These are phyloP conservation scores for Oryza longistaminata DNA, from an alignment of 176 grass and related monocot species.

Conservation along the genomic window DNA sequence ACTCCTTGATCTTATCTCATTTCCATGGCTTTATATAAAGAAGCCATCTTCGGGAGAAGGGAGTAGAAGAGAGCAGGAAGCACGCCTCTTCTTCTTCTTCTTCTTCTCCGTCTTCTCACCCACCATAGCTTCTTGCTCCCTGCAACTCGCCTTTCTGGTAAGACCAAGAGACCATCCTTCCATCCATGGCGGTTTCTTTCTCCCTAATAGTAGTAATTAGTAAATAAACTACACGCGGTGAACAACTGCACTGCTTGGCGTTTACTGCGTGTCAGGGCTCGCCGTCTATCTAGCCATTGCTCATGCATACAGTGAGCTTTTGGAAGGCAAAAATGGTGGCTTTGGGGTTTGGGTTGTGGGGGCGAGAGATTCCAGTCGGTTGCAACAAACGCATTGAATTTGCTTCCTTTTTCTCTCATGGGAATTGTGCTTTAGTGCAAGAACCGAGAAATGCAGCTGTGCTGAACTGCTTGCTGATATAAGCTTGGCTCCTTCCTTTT, in stretches of 20 bases:
- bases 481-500: not conserved
- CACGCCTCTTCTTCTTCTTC: not conserved
- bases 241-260: not conserved
- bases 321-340: not conserved
- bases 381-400: slow-evolving; percentile 61
- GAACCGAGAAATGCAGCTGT: not conserved
- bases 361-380: slow-evolving; percentile 29
- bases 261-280: slow-evolving; percentile 13
- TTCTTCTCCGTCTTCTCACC: not conserved
- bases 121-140: slow-evolving; percentile 11
- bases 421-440: not conserved
- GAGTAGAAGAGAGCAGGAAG: not conserved
- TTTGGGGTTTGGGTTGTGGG: not conserved
- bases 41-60: not conserved
- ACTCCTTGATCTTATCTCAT: slow-evolving; percentile 37
- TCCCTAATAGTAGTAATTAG: not conserved
- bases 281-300: not conserved
- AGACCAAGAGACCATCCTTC: not conserved
- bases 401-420: not conserved
- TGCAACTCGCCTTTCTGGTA: slow-evolving; percentile 30
- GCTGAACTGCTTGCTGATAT: slow-evolving; percentile 5
- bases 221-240: not conserved
- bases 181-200: not conserved
- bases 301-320: slow-evolving; percentile 32
- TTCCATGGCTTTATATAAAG: slow-evolving; percentile 11